phyloP scores from a whole-genome alignment of 1,284 basidiomycete genomes.

The Athelia sp. region DNA sequence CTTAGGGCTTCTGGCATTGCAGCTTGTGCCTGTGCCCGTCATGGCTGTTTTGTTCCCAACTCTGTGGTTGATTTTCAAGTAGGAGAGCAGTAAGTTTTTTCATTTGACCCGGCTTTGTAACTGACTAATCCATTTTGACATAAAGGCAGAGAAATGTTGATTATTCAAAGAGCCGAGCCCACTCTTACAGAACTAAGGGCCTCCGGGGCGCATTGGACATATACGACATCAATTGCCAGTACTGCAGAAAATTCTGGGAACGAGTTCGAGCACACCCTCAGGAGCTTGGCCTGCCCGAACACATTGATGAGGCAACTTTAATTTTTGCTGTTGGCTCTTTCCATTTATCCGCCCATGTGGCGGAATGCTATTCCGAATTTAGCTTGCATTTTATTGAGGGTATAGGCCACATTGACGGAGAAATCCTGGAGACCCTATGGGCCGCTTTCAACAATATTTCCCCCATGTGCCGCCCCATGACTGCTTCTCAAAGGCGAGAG shows the following conservation, averaged over 20 bases:
- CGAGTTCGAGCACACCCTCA: background rate
- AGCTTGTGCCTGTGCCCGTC: constrained; percentile 12
- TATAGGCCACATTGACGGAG: background rate
- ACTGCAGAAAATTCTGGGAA: constrained; percentile 6
- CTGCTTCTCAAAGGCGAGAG: background rate
- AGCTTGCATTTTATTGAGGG: background rate
- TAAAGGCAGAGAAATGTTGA: constrained; percentile 14
- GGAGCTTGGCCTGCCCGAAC: constrained; percentile 2
- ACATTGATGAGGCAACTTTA: constrained; percentile 5
- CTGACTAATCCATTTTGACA: background rate
- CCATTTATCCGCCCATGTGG: constrained; percentile 10
- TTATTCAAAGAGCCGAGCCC: constrained; percentile 10
- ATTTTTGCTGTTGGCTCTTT: constrained; percentile 9
- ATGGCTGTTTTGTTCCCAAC: constrained; percentile 15
- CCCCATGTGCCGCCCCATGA: background rate
- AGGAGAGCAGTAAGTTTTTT: constrained; percentile 13
- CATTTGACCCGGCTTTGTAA: background rate
- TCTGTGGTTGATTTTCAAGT: constrained; percentile 15
- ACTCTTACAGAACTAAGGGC: constrained; percentile 5
- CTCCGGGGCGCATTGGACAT: constrained; percentile 6
- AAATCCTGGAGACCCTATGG: constrained; percentile 2
- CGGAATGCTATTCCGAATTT: background rate
- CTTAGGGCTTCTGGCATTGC: constrained; percentile 11
- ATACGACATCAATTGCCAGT: constrained; percentile 14
- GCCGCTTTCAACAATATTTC: constrained; percentile 1